Conservation (phyloP, 2,329 filamentous ascomycete species). For the Pseudogymnoascus sp. region DNA sequence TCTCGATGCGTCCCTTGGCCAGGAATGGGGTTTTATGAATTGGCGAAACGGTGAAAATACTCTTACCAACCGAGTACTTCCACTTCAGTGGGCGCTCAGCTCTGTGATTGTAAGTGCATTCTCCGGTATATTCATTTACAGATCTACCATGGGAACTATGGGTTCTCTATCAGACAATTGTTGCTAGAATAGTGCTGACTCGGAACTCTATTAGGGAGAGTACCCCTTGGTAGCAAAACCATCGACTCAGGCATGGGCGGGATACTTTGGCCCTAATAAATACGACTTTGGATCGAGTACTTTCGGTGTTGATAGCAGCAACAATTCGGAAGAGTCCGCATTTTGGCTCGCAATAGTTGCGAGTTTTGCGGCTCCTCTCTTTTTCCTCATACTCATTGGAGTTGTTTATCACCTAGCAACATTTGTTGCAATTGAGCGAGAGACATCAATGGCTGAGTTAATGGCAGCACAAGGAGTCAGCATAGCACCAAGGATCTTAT, state of each 20-base stretch:
- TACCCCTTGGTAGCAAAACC: slow-evolving; percentile 17
- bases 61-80: slow-evolving; percentile 14
- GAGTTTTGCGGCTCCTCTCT: slow-evolving; percentile 19
- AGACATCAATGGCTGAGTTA: slow-evolving; percentile 21
- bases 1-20: slow-evolving; percentile 14
- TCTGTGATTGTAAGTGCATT: slow-evolving; percentile 15
- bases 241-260: slow-evolving; percentile 17
- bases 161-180: not conserved
- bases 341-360: slow-evolving; percentile 18
- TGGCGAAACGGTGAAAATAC: slow-evolving; percentile 12
- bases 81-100: slow-evolving; percentile 22
- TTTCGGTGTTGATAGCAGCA: not conserved
- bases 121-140: not conserved
- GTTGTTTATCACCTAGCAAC: slow-evolving; percentile 23
- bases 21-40: slow-evolving; percentile 10
- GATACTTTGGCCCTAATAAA: slow-evolving; percentile 13
- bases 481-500: slow-evolving; percentile 20
- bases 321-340: not conserved
- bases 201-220: slow-evolving; percentile 7
- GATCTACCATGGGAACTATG: not conserved
- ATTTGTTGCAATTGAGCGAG: slow-evolving; percentile 23
- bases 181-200: not conserved
- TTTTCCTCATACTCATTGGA: slow-evolving; percentile 24
- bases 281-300: not conserved
- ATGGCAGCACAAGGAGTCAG: slow-evolving; percentile 24